phyloP scores from a whole-genome alignment of 768 basidiomycete species.

The Leccinum longicurvipes region DNA sequence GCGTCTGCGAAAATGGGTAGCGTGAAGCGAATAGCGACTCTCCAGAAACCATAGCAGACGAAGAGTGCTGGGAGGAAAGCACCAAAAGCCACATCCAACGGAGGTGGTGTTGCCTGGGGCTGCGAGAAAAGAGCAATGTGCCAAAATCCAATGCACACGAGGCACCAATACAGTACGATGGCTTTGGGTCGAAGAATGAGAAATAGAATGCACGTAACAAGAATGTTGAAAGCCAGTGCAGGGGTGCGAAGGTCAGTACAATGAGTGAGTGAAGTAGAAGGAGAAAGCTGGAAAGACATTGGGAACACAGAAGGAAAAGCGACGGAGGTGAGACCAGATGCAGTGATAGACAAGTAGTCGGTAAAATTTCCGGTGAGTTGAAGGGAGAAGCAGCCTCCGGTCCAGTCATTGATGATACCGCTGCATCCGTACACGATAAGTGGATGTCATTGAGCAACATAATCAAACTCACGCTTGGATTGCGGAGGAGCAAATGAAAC shows the following conservation, averaged over 20 bases:
- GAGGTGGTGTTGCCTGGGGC: constrained; percentile 62
- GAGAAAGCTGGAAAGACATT: constrained; percentile 57
- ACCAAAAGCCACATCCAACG: constrained; percentile 67
- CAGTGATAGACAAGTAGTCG: constrained; percentile 54
- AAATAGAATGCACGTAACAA: constrained; percentile 65
- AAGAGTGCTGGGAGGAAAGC: constrained; percentile 78
- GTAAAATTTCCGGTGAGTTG: constrained; percentile 72
- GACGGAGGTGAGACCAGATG: constrained; percentile 64
- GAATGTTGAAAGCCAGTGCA: constrained; percentile 71
- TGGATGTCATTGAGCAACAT: background rate
- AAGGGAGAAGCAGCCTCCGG: constrained; percentile 75
- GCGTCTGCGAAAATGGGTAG: constrained; percentile 64
- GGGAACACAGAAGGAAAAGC: constrained; percentile 78
- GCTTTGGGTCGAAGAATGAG: constrained; percentile 69
- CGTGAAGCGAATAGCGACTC: constrained; percentile 68
- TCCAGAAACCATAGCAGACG: constrained; percentile 77
- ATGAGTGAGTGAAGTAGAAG: constrained; percentile 47
- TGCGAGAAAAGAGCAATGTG: constrained; percentile 79
- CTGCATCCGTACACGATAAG: constrained; percentile 34
- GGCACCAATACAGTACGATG: constrained; percentile 67
- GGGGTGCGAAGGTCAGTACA: constrained; percentile 69
- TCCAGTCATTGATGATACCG: constrained; percentile 57
- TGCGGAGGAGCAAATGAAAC: constrained; percentile 82
- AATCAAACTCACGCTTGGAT: constrained; percentile 62
- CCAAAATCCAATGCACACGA: constrained; percentile 86